A percentile compares a stretch with the other conserved stretches of the same genome.
phyloP scores from a whole-genome alignment of 495 filamentous ascomycete species.

The Cairneyella variabilis region DNA sequence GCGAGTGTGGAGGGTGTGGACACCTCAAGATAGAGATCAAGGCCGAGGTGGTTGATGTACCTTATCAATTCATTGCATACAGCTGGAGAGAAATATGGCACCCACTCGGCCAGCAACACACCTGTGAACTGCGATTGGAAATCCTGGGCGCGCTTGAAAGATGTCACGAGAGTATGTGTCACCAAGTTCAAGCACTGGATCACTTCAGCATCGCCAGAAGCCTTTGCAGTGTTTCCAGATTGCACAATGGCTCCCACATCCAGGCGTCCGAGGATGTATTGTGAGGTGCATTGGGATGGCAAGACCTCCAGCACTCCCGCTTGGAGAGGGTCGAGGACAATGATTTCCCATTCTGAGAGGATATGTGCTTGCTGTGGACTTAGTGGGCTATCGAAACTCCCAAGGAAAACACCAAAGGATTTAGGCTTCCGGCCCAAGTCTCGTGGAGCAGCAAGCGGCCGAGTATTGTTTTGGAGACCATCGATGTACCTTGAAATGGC shows the following conservation, averaged over 20 bases:
- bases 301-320: slow-evolving; percentile 33
- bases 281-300: neutral
- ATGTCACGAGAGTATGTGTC: slow-evolving; percentile 23
- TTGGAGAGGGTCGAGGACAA: slow-evolving; percentile 39
- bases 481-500: no score
- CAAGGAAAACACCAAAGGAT: slow-evolving; percentile 42
- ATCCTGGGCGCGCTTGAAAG: slow-evolving; percentile 35
- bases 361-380: slow-evolving; percentile 30
- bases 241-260: slow-evolving; percentile 1
- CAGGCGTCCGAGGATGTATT: neutral
- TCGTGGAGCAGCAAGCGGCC: no score
- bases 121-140: slow-evolving; percentile 39
- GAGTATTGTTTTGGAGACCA: no score
- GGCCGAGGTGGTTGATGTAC: slow-evolving; percentile 32
- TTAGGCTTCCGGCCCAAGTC: slow-evolving; percentile 27
- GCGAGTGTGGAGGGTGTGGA: slow-evolving; percentile 42
- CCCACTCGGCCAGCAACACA: slow-evolving; percentile 47
- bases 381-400: slow-evolving; percentile 31
- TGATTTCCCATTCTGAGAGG: slow-evolving; percentile 38
- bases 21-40: slow-evolving; percentile 47
- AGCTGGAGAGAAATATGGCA: slow-evolving; percentile 28
- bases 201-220: slow-evolving; percentile 2
- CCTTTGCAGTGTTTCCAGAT: slow-evolving; percentile 10
- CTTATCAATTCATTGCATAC: slow-evolving; percentile 35
- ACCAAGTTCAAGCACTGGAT: slow-evolving; percentile 2